A percentile compares a stretch with the other conserved stretches of the same genome.
These are phyloP conservation scores for Tardiomyces depauwii DNA, from an alignment of 1,139 yeast genomes.

Conservation along the genomic window DNA sequence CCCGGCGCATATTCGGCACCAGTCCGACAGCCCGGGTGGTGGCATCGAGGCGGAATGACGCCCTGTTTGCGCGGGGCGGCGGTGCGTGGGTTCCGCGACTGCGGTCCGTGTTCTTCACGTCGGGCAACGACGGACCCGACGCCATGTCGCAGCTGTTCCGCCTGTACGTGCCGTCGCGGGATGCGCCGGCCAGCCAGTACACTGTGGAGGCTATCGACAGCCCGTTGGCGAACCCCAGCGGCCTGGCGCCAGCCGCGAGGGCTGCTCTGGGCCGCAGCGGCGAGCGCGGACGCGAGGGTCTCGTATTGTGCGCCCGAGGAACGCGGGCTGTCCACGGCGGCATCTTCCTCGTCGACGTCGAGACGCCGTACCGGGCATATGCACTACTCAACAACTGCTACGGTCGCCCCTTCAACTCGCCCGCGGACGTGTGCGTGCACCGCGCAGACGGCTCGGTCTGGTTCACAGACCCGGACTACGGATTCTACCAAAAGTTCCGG, in stretches of 20 bases:
- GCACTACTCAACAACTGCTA: conserved; percentile 10
- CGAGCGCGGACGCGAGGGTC: conserved; percentile 12
- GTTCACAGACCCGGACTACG: conserved; percentile 23
- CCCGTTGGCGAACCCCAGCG: conserved; percentile 3
- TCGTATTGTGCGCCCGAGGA: conserved; percentile 16
- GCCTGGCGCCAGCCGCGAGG: conserved; percentile 2
- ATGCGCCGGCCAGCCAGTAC: neutral
- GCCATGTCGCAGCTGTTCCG: neutral
- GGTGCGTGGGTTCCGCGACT: conserved; percentile 14
- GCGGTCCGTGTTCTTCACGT: conserved; percentile 16
- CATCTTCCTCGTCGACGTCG: conserved; percentile 9
- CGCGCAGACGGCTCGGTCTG: conserved; percentile 17
- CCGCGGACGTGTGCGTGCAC: conserved; percentile 18
- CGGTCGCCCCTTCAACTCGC: conserved; percentile 18
- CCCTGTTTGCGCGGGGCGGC: conserved; percentile 17
- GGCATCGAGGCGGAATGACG: neutral
- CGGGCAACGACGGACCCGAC: conserved; percentile 8
- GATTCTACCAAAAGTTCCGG: conserved; percentile 13
- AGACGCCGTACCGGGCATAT: conserved; percentile 8
- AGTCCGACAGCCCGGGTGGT: neutral
- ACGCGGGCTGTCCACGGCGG: conserved; percentile 9
- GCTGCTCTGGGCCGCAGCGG: conserved; percentile 12
- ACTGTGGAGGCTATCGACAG: conserved; percentile 2
- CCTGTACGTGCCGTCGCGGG: neutral
- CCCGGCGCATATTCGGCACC: neutral